These are phyloP conservation scores for Globisporangium rhizosaccharum DNA, from an alignment of 352 stramenopile species.

Conservation along the genomic window DNA sequence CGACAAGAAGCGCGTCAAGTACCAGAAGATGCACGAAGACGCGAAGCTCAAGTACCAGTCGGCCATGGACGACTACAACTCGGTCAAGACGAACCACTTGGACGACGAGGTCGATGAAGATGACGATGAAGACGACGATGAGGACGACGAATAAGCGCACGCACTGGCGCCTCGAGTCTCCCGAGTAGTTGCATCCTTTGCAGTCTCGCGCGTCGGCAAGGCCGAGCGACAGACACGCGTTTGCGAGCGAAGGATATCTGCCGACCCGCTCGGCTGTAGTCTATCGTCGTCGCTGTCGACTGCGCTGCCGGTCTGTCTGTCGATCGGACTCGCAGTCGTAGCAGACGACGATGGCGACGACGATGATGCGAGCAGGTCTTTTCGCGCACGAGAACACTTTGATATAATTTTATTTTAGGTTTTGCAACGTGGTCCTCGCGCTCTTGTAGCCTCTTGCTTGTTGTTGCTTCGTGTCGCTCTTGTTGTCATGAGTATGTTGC, in stretches of 20 bases:
- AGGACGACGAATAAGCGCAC: slow-evolving; percentile 56
- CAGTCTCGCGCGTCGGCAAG: neutral
- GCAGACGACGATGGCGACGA: too few species aligned
- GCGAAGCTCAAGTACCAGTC: slow-evolving; percentile 86
- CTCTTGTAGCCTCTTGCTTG: too few species aligned
- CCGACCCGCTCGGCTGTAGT: too few species aligned
- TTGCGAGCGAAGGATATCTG: neutral
- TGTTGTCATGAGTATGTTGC: too few species aligned
- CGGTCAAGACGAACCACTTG: slow-evolving; percentile 28
- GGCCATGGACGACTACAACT: slow-evolving; percentile 90
- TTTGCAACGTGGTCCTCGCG: slow-evolving; percentile 10
- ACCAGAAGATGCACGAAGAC: slow-evolving; percentile 84
- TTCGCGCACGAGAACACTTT: slow-evolving; percentile 11
- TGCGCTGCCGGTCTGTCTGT: too few species aligned
- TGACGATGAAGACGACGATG: slow-evolving; percentile 61
- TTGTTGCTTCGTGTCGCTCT: too few species aligned
- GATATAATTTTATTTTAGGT: slow-evolving; percentile 22
- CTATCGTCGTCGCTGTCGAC: too few species aligned
- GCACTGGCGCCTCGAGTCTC: neutral
- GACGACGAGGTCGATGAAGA: slow-evolving; percentile 54
- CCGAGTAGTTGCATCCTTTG: slow-evolving; percentile 15
- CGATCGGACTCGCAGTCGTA: too few species aligned
- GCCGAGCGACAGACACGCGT: neutral
- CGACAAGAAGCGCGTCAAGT: slow-evolving; percentile 90
- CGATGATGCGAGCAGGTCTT: neutral